Evolutionary conservation across 2,329 filamentous ascomycete species (phyloP), one percentile per base, ranked within the genome.

Genomic region (Alternaria angustiovoidea): DNA sequence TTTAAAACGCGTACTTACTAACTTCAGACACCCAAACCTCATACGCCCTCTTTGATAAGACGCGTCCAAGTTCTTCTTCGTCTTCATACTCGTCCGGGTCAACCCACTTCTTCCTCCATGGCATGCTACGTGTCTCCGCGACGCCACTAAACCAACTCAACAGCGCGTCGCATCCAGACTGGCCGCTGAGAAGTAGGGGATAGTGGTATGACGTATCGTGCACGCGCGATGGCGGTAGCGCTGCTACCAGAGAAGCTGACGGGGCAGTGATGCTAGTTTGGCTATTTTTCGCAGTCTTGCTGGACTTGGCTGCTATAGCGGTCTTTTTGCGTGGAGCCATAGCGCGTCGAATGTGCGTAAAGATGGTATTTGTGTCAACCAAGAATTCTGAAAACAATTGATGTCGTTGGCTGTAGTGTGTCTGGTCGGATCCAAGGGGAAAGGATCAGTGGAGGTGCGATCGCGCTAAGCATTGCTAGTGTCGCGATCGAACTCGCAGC

Each of bases 1-100:
- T 11, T 1, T 26, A 36, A 7, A 26, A 47, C 16, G n/a, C 20
- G 5, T 18, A 77, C 75, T 74, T 63, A 77, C 75, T 89, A 66
- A 89, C 85, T 77, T 89, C 87, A 69, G 84, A 87, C 70, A 89
- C 88, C 86, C 87, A 89, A 47, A 89, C 87, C 72, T 89, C 83
- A 76, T 89, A 89, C 2, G 87, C 87, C 48, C 87, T 83, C 30
- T 78, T 81, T 59, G 84, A 83, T 11, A 88, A 78, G 3, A 73
- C 74, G n/a, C 59, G 47, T 11, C 49, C 62, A 8, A 85, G 76
- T n/a, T 78, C 75, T 2, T 70, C 62, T 8, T 26, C 48, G 4
- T 56, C 65, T 2, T 64, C 46, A 26, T 59, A 63, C 1, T 70
- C 66, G 16, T 78, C 68, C 8, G 83, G 83, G 54, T 87, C 76